phyloP scores from a whole-genome alignment of 768 basidiomycete genomes.

The Grammothele lineata region DNA sequence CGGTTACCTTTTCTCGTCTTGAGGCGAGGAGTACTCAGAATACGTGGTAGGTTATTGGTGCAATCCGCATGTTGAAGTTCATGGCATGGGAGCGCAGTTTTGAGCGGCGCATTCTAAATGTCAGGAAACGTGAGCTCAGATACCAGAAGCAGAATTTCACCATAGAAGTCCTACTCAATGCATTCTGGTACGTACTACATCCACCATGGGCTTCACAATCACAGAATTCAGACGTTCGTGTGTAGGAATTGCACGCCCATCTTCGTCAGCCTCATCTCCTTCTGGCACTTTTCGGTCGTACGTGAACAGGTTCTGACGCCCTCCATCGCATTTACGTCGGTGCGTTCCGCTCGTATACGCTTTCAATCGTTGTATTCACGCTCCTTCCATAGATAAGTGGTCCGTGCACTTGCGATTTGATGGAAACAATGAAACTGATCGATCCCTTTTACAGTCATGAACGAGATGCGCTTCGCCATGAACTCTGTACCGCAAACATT shows the following conservation, averaged over 20 bases:
- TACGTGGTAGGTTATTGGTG: background rate
- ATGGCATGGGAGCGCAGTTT: slow-evolving; percentile 96
- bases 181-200: slow-evolving; percentile 40
- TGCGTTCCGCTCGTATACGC: slow-evolving; percentile 10
- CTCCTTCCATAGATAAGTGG: too few relatives aligned
- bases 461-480: slow-evolving; percentile 83
- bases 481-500: slow-evolving; percentile 88
- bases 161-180: slow-evolving; percentile 62
- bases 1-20: background rate
- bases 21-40: background rate
- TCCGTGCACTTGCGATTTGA: slow-evolving; percentile 18
- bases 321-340: slow-evolving; percentile 73
- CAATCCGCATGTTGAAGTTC: slow-evolving; percentile 71
- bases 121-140: slow-evolving; percentile 77
- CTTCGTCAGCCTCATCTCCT: slow-evolving; percentile 45
- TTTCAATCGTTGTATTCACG: background rate
- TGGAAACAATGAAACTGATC: background rate
- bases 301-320: slow-evolving; percentile 69
- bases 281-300: slow-evolving; percentile 66
- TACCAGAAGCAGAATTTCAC: slow-evolving; percentile 84
- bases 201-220: too few relatives aligned
- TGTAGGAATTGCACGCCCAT: slow-evolving; percentile 41
- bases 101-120: slow-evolving; percentile 64
- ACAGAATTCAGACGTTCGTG: background rate
- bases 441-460: slow-evolving; percentile 54